Evolutionary conservation across 2,329 filamentous ascomycete species (phyloP), one percentile per base, ranked within the genome.

Genomic region (Hypoxylon sp.): DNA sequence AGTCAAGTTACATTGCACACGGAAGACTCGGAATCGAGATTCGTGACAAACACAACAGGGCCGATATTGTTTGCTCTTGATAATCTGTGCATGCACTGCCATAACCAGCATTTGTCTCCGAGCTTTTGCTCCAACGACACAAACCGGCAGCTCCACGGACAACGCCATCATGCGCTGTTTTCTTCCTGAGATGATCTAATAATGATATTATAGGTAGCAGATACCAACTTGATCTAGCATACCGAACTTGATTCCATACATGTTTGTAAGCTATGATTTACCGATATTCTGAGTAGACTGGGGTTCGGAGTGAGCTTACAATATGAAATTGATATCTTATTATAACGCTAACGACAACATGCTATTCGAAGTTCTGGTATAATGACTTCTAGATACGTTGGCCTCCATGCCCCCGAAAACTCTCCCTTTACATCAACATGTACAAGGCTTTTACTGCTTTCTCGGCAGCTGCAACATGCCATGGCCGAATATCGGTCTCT

Each of bases 391-490:
- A 33, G 10, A 44, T 50, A 17, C 44, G 22, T 61, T 58, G 30
- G 14, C 58, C 20, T 54, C 40, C 35, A 27, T 8, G n/a, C 40
- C 35, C 7, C 31, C 17, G 3, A 0, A 58, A 49, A 48, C 5
- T 8, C 27, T 6, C 50, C 31, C 7, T 37, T 86, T 82, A 93
- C 85, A 91, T 86, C 74, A 90, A 79, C 75, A 88, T 82, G 78
- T 89, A 89, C 76, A 95, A 79, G 20, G 86, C 90, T 77, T 88
- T 84, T 3, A 90, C 89, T 1, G 88, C 91, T 80, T 91, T 91
- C 79, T 91, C 86, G 2, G 90, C 92, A 17, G 88, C 90, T 11
- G 89, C 90, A 66, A 95, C 82, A 83, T 95, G 93, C 91, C 92
- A 93, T 17, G 93, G 93, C 74, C 92, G 82, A n/a, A 89, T 85